Base-by-base conservation (phyloP, 1,284 basidiomycete genomes). In the Pseudozyma thailandica region DNA sequence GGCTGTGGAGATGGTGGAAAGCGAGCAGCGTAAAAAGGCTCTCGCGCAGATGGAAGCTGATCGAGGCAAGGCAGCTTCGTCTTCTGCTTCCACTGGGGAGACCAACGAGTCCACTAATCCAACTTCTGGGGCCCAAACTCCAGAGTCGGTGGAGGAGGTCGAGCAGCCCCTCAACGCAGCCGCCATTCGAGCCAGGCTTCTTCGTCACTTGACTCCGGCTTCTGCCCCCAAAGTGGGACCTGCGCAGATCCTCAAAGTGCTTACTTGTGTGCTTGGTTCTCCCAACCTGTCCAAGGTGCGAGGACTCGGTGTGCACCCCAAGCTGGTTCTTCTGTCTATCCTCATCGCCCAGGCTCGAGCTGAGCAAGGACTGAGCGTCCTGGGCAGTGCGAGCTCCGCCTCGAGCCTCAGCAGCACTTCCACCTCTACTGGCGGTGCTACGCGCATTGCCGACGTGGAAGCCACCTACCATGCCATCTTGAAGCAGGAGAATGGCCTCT, bases 1-100 rank as follows among this genome's bases (percentile, higher is more conserved):
- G 26, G 77, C 83, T 10, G 75, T 85, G 33, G 82, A 84, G 49
- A 46, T 77, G 35, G 77, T 82, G n/a, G 82, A 84, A 61, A 28
- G 18, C 42, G 77, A 82, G 48, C 73, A 77, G 55, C 60, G 73
- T 3, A 69, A 66, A 43, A 63, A 71, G 46, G 72, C 68, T 3
- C 28, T 68, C 6, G 63, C 54, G 26, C 45, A 57, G 31, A 16
- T 54, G 7, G 61, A 69, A 26, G 61, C 61, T 23, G 49, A 54
- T 21, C 48, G 35, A 13, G 41, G 13, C 37, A 63, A 58, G 21
- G 55, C 41, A 6, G 8, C 6, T 18, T 10, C 55, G 2, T 6
- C 37, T 27, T 16, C 27, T 25, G 23, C 48, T 33, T 16, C 16
- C 13, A 25, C 46, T 18, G 16, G n/a, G 10, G 30, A 13, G 16